These are phyloP conservation scores for Eucalyptus erythrocorys DNA, from an alignment of 345 rosid genomes.

Conservation along the genomic window DNA sequence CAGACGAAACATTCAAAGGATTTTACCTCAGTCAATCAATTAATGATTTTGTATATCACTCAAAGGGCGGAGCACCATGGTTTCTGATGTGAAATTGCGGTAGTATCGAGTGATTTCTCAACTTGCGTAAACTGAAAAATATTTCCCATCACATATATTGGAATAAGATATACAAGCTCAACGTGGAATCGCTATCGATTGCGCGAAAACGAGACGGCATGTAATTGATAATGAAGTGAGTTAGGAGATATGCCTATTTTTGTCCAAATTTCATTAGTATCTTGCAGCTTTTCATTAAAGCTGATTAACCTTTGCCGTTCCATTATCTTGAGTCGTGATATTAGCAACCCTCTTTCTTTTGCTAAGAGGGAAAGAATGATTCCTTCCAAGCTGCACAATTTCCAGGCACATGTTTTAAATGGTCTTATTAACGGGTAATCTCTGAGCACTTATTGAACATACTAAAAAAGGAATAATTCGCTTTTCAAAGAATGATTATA, in stretches of 20 bases:
- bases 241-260: neutral
- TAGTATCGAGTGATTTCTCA: neutral
- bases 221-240: neutral
- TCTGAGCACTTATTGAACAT: neutral
- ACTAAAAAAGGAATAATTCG: no score
- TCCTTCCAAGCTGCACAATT: neutral
- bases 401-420: neutral
- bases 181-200: neutral
- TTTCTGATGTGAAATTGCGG: neutral
- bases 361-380: neutral
- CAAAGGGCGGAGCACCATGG: accelerated
- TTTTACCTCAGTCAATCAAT: neutral
- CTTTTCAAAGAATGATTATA: neutral
- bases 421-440: no score
- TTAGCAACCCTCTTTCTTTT: neutral
- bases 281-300: neutral
- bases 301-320: neutral
- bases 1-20: accelerated
- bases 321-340: neutral
- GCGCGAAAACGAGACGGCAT: neutral
- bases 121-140: neutral
- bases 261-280: neutral
- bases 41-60: neutral
- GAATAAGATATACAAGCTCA: neutral
- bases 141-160: neutral